Evolutionary conservation across 2,329 filamentous ascomycete genomes (phyloP).

Genomic region (Apiospora arundinis): DNA sequence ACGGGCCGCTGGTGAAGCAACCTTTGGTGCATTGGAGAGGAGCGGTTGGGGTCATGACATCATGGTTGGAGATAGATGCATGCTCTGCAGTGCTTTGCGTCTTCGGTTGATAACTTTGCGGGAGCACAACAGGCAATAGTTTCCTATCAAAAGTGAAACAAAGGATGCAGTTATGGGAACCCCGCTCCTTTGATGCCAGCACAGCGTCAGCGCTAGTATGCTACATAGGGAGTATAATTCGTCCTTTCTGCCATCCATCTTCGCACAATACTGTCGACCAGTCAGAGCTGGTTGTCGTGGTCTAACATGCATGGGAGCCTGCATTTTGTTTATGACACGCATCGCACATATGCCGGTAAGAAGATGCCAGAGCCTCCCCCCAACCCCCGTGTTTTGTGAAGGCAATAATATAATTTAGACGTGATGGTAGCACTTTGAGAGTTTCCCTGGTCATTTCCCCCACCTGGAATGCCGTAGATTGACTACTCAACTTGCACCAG

Average conservation of each 20-base stretch:
- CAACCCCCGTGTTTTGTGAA: background rate
- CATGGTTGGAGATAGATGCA: background rate
- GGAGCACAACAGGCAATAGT: background rate
- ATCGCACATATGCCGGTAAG: background rate
- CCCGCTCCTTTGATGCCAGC: background rate
- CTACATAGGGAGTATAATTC: background rate
- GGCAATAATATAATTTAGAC: background rate
- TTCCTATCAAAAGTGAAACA: background rate
- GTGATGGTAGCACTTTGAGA: background rate
- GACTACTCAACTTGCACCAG: background rate
- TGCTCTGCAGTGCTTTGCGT: background rate
- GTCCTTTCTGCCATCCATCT: background rate
- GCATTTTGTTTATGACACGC: too few species aligned
- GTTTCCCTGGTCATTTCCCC: background rate
- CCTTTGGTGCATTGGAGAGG: background rate
- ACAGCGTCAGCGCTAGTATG: conserved; percentile 10
- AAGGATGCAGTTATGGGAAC: background rate
- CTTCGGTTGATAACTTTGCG: background rate
- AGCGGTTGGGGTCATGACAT: background rate
- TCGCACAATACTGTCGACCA: background rate
- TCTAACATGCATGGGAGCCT: background rate
- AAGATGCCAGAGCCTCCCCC: background rate
- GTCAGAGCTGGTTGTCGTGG: background rate
- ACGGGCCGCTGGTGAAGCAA: too few species aligned
- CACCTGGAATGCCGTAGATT: background rate